Conservation (phyloP, 805 yeast genomes). For the Wickerhamiella musiphila region DNA sequence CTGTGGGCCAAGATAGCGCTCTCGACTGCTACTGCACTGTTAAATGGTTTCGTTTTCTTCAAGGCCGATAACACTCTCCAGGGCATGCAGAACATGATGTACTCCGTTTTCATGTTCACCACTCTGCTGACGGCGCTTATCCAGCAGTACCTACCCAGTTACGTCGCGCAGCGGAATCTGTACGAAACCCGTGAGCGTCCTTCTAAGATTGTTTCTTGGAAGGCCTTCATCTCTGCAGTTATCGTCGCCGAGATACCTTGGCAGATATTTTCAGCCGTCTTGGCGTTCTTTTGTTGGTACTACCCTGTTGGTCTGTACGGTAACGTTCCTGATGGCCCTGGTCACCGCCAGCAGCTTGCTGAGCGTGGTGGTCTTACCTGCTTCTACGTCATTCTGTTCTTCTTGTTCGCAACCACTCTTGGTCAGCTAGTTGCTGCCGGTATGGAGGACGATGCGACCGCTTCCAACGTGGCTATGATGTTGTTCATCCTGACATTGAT, state of each 20-base stretch:
- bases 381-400: constrained; percentile 34
- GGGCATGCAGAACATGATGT: constrained; percentile 44
- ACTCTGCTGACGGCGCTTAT: constrained; percentile 39
- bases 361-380: constrained; percentile 36
- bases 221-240: constrained; percentile 36
- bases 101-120: constrained; percentile 41
- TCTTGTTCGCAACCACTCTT: constrained; percentile 32
- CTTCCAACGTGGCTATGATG: constrained; percentile 40
- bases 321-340: no score
- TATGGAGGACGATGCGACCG: constrained; percentile 50
- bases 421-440: constrained; percentile 39
- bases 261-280: constrained; percentile 30
- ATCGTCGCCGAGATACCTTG: constrained; percentile 45
- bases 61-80: constrained; percentile 33
- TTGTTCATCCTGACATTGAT: constrained; percentile 39
- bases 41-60: constrained; percentile 58
- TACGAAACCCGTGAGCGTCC: constrained; percentile 56
- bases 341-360: constrained; percentile 30
- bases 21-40: constrained; percentile 34
- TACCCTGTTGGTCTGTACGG: constrained; percentile 30
- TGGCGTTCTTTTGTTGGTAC: constrained; percentile 38
- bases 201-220: constrained; percentile 63
- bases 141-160: constrained; percentile 47
- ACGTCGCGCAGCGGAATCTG: constrained; percentile 39
- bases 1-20: constrained; percentile 42